Percentiles rank a stretch among this genome's conserved stretches.
phyloP scores from a whole-genome alignment of 163 green algal species.

The Trebouxia gelatinosa region DNA sequence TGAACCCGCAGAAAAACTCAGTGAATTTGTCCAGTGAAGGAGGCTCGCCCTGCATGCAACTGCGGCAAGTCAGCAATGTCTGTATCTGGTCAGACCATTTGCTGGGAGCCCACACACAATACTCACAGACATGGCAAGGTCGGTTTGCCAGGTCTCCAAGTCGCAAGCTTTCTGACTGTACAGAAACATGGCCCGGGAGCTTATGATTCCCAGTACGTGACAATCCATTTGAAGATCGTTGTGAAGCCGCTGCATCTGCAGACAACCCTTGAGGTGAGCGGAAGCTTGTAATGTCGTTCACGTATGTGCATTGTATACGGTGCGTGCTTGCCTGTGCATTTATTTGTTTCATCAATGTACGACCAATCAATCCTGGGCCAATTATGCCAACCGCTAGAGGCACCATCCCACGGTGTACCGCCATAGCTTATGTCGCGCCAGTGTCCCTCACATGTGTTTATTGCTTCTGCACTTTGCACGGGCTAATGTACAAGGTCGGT shows the following conservation, averaged over 20 bases:
- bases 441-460: too few relatives aligned
- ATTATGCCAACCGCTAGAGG: slow-evolving; percentile 66
- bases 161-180: slow-evolving; percentile 9
- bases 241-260: slow-evolving; percentile 54
- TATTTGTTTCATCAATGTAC: slow-evolving; percentile 72
- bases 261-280: neutral
- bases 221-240: slow-evolving; percentile 67
- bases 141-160: neutral
- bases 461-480: too few relatives aligned
- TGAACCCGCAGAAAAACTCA: slow-evolving; percentile 41
- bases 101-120: neutral
- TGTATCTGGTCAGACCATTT: neutral
- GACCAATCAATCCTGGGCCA: slow-evolving; percentile 75
- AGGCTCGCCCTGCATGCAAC: slow-evolving; percentile 40
- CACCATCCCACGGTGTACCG: neutral
- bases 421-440: too few relatives aligned
- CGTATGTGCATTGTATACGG: neutral
- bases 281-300: neutral
- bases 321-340: slow-evolving; percentile 55
- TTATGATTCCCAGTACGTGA: slow-evolving; percentile 74
- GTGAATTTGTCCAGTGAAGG: slow-evolving; percentile 49
- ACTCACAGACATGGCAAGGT: neutral
- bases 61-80: neutral
- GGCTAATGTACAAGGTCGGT: too few relatives aligned
- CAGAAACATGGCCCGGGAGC: slow-evolving; percentile 73